Conservation (phyloP, 495 filamentous ascomycete genomes). For the Aspergillus saccharolyticus region DNA sequence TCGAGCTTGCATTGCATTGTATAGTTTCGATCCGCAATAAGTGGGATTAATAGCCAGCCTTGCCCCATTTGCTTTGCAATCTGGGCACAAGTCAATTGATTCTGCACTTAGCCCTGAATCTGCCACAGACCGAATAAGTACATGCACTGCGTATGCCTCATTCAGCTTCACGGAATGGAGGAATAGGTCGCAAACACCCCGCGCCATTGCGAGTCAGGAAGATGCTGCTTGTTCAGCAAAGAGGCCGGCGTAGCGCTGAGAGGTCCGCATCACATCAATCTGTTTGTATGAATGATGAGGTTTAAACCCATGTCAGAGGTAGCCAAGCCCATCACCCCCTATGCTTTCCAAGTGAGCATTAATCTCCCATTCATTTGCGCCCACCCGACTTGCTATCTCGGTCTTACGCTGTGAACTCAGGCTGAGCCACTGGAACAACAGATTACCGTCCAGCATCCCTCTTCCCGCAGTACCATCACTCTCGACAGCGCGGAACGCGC, state of each 20-base stretch:
- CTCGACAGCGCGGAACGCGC: slow-evolving; percentile 60
- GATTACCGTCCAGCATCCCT: slow-evolving; percentile 57
- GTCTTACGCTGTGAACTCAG: slow-evolving; percentile 59
- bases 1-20: not conserved
- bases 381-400: slow-evolving; percentile 66
- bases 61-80: not conserved
- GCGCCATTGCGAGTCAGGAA: not conserved
- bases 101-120: not conserved
- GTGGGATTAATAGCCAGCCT: not conserved
- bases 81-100: not conserved
- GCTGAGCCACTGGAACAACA: slow-evolving; percentile 63
- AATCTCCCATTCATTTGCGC: slow-evolving; percentile 53
- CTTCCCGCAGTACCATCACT: slow-evolving; percentile 46
- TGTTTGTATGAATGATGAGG: not conserved
- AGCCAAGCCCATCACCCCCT: slow-evolving; percentile 54
- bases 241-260: not conserved
- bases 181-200: not conserved
- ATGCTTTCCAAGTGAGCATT: slow-evolving; percentile 56
- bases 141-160: no score
- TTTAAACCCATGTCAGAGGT: slow-evolving; percentile 27
- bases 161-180: not conserved
- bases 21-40: not conserved
- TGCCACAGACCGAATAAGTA: no score
- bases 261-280: not conserved
- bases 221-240: not conserved